Conservation (phyloP, 2,329 filamentous ascomycete species). For the Phialophora verrucosa region DNA sequence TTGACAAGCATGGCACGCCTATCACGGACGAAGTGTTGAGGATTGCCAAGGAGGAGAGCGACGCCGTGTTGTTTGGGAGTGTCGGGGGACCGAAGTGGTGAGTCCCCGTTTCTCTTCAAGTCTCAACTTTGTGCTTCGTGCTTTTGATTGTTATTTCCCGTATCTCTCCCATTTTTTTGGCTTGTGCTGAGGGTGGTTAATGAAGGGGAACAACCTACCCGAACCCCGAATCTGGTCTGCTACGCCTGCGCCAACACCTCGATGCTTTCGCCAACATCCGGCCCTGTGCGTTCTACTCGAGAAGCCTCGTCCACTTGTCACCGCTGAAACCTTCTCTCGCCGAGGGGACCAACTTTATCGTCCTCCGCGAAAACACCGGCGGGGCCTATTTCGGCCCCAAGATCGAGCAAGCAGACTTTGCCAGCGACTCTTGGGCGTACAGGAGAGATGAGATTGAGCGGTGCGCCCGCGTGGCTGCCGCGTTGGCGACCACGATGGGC, state of each 20-base stretch:
- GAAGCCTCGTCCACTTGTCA: slow-evolving; percentile 45
- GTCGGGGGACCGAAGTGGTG: slow-evolving; percentile 70
- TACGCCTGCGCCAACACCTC: slow-evolving; percentile 38
- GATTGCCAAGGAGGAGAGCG: slow-evolving; percentile 60
- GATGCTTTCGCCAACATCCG: slow-evolving; percentile 58
- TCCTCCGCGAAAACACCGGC: slow-evolving; percentile 52
- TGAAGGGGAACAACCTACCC: slow-evolving; percentile 37
- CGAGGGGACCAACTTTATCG: slow-evolving; percentile 77
- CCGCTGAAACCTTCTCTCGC: slow-evolving; percentile 56
- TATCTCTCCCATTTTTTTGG: not conserved
- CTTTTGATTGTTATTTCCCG: slow-evolving; percentile 53
- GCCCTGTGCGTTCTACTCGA: slow-evolving; percentile 55
- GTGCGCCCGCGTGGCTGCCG: slow-evolving; percentile 54
- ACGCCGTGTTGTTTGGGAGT: slow-evolving; percentile 72
- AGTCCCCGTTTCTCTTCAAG: slow-evolving; percentile 57
- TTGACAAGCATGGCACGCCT: slow-evolving; percentile 69
- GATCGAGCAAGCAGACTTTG: slow-evolving; percentile 51
- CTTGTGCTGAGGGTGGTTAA: not conserved
- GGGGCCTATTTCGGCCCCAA: slow-evolving; percentile 55
- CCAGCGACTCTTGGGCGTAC: slow-evolving; percentile 58
- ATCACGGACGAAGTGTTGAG: slow-evolving; percentile 67
- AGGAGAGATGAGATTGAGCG: slow-evolving; percentile 54
- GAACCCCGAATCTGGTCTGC: slow-evolving; percentile 38
- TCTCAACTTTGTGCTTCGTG: slow-evolving; percentile 44
- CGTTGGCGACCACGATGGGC: slow-evolving; percentile 49